Conservation (phyloP, 768 basidiomycete species). For the Lactarius indigo region DNA sequence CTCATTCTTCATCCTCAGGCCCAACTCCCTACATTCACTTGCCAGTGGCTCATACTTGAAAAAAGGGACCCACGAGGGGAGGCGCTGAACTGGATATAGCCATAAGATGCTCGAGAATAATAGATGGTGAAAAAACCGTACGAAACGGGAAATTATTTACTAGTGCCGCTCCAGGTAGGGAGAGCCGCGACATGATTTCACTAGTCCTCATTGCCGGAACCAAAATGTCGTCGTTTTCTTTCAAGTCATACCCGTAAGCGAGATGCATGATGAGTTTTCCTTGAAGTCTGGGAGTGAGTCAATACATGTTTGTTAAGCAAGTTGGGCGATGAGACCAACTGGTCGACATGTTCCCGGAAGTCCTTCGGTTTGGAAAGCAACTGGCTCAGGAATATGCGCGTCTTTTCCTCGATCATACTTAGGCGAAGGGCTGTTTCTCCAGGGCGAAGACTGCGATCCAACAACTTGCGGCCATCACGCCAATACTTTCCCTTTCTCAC, state of each 20-base stretch:
- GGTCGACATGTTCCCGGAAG: background rate
- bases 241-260: constrained; percentile 9
- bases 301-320: background rate
- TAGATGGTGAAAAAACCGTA: background rate
- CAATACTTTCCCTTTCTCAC: background rate
- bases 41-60: constrained; percentile 1
- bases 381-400: background rate
- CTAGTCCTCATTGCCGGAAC: background rate
- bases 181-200: background rate
- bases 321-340: background rate
- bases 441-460: constrained; percentile 7
- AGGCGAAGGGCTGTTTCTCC: background rate
- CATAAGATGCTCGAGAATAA: background rate
- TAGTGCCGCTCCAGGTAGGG: background rate
- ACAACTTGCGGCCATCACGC: background rate
- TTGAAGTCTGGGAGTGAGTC: background rate
- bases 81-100: background rate
- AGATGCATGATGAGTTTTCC: constrained; percentile 4
- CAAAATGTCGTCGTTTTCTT: no score
- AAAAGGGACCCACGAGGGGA: constrained; percentile 1
- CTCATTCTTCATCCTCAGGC: background rate
- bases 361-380: background rate
- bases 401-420: constrained; percentile 2
- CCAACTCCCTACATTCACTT: background rate
- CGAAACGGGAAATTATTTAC: constrained; percentile 15